These are phyloP conservation scores for Trichosanthes truncata DNA, from an alignment of 306 rosid genomes.

Conservation along the genomic window DNA sequence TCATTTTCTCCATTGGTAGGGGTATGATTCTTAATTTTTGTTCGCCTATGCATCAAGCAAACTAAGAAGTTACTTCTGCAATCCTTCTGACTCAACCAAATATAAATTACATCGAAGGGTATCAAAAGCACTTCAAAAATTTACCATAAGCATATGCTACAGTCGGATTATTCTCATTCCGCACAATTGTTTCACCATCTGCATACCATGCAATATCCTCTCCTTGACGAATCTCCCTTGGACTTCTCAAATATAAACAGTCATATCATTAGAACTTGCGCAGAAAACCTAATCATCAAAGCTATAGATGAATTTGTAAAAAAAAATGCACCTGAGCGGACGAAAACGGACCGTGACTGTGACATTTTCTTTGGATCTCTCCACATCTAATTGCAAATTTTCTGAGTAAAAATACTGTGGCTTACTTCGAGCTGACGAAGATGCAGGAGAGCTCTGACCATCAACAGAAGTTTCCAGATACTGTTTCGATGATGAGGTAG, in stretches of 20 bases:
- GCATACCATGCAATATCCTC: constrained; percentile 99
- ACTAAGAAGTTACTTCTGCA: background rate
- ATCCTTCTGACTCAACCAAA: background rate
- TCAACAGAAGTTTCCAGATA: constrained; percentile 57
- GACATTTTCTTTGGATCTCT: constrained; percentile 73
- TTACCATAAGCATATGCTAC: constrained; percentile 94
- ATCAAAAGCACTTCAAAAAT: background rate
- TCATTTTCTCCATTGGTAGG: background rate
- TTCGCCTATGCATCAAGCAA: background rate
- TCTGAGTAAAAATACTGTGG: constrained; percentile 54
- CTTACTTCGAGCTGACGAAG: constrained; percentile 87
- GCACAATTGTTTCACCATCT: constrained; percentile 84
- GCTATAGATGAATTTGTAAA: background rate
- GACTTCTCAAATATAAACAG: constrained; percentile 31
- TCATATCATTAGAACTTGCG: constrained; percentile 1
- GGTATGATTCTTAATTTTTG: background rate
- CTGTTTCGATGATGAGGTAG: constrained; percentile 78
- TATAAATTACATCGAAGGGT: constrained; percentile 16
- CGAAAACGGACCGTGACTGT: constrained; percentile 96
- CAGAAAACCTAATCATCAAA: constrained; percentile 5
- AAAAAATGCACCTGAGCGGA: constrained; percentile 59
- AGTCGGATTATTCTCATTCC: constrained; percentile 86
- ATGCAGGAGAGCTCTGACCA: constrained; percentile 77
- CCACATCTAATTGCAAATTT: constrained; percentile 29
- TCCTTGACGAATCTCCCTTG: constrained; percentile 90